Evolutionary conservation across 148 eudicot species (phyloP).

Genomic region (Camellia granthamiana): DNA sequence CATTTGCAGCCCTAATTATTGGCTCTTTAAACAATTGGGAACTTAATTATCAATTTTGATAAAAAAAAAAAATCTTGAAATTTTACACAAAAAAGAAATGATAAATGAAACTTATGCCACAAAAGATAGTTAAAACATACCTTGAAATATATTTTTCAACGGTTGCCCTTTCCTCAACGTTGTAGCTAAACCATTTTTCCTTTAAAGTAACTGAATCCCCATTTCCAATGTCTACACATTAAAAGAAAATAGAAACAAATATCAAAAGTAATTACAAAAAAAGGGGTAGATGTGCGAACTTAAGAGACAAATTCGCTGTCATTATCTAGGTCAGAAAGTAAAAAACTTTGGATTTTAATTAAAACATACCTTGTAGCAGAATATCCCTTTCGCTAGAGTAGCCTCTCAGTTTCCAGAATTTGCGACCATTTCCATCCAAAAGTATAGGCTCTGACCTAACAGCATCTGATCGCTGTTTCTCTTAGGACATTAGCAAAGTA

Average conservation of each 20-base stretch:
- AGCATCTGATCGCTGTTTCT: conserved; percentile 15
- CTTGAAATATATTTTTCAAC: conserved; percentile 21
- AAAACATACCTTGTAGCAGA: conserved; percentile 28
- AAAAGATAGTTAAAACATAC: neutral
- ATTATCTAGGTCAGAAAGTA: neutral
- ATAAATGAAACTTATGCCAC: neutral
- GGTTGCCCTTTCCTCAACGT: conserved; percentile 10
- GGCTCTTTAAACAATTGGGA: neutral
- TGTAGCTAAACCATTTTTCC: conserved; percentile 30
- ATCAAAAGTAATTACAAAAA: neutral
- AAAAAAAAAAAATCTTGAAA: neutral
- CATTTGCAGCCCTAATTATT: neutral
- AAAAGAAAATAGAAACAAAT: conserved; percentile 3
- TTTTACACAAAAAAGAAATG: neutral
- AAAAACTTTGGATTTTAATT: neutral
- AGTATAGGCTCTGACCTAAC: conserved; percentile 28
- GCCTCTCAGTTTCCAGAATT: conserved; percentile 32
- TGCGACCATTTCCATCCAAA: conserved; percentile 22
- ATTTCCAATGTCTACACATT: conserved; percentile 17
- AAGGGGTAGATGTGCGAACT: neutral
- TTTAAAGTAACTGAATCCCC: conserved; percentile 3
- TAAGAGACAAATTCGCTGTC: neutral
- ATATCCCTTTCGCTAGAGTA: conserved; percentile 10
- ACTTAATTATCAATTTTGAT: neutral
- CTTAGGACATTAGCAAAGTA: conserved; percentile 9